Evolutionary conservation across 139 green algal genomes (phyloP), one percentile per base, ranked within the genome.

Genomic region (Picochlorum sp.): DNA sequence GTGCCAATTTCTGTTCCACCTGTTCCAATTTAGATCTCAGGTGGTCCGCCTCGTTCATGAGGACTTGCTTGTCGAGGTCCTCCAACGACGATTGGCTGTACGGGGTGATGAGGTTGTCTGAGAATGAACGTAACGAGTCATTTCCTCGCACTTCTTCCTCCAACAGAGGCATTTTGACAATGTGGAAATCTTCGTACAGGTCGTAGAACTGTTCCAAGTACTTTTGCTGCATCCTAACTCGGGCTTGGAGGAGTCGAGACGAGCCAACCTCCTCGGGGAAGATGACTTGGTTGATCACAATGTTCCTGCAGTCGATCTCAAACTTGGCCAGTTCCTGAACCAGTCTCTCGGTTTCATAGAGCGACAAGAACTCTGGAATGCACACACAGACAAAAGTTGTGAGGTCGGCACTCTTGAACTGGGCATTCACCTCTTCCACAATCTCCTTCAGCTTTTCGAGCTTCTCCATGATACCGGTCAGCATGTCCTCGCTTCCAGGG

Each of bases 371-470:
- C 82, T 98, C 92, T 15, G 92, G 91, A 58, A 98, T 98, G 84
- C 92, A 98, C 15, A 98, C 92, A 61, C 87, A 95, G 61, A 98
- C 91, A 78, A 98, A 98, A 1, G 92, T 98, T n/a, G 92, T 98
- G 21, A 96, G 66, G 18, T 87, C 77, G 0, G 91, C 82, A 75
- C 97, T 81, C 61, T 85, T 83, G 82, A 98, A 98, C 78, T 98
- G 92, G 21, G 44, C 62, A 49, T 95, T 95, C n/a, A 96, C 89
- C 49, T 89, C 72, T 57, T 84, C 74, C 32, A 88, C 78, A 15
- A 83, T 75, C 2, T 34, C 23, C 72, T 84, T 86, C 34, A 87
- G 63, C 52, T 77, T 61, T 20, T 92, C 86, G 24, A 95, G 49
- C 69, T 89, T 91, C 58, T 70, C 77, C 41, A 86, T 44, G 34